phyloP scores from a whole-genome alignment of 140 eudicot genomes.

The Ambrosia hybrid region DNA sequence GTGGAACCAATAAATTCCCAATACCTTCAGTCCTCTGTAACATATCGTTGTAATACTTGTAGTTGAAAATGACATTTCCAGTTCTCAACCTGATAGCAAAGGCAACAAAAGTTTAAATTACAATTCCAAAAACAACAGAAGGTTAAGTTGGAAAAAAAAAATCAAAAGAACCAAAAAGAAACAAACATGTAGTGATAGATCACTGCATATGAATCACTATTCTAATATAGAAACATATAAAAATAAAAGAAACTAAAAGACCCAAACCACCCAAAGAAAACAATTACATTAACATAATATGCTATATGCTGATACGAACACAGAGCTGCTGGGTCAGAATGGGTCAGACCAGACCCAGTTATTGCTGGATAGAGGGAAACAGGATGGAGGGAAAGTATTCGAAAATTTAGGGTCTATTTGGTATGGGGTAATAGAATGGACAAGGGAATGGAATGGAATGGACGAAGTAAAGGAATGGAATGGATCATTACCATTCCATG shows the following conservation, averaged over 20 bases:
- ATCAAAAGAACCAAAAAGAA: constrained; percentile 4
- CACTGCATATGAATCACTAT: neutral
- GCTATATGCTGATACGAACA: neutral
- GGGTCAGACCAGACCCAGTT: too few species aligned
- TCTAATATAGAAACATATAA: neutral
- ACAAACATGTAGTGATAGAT: constrained; percentile 5
- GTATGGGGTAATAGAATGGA: too few species aligned
- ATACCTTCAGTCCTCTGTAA: constrained; percentile 90
- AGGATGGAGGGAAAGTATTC: too few species aligned
- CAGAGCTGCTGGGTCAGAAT: too few species aligned
- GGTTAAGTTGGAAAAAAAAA: neutral
- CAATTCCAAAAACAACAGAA: constrained; percentile 15
- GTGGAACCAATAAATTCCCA: neutral
- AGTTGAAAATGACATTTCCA: constrained; percentile 88
- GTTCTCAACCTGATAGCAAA: constrained; percentile 61
- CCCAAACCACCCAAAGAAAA: constrained; percentile 16
- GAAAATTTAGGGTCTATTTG: too few species aligned
- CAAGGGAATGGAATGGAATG: too few species aligned
- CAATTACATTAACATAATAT: neutral
- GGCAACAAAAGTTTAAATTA: constrained; percentile 2
- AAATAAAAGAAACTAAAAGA: neutral
- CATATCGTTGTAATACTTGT: constrained; percentile 62
- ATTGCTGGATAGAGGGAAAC: too few species aligned
- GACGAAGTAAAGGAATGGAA: too few species aligned
- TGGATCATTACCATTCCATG: too few species aligned